Percentiles rank a stretch among this genome's conserved stretches.
Evolutionary conservation across 2,329 filamentous ascomycete genomes (phyloP).

Genomic region (Ophiocordyceps camponoti-floridani): DNA sequence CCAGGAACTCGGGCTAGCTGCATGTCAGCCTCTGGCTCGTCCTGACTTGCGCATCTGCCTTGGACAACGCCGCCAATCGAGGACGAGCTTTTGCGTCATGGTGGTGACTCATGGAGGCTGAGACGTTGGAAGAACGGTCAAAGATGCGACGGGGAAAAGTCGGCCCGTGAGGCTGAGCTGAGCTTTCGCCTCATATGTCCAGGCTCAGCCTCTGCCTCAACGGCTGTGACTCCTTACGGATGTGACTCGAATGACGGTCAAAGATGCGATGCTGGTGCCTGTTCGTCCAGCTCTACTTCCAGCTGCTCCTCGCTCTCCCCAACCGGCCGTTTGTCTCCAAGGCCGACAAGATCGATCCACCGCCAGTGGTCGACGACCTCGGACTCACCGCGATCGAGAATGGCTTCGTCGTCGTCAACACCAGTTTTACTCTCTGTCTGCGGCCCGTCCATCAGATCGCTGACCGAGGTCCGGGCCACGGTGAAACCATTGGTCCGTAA

Average conservation of each 20-base stretch:
- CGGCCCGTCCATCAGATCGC: conserved; percentile 30
- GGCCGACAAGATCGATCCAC: conserved; percentile 33
- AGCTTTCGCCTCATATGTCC: no score
- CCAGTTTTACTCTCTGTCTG: conserved; percentile 18
- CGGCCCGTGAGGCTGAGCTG: neutral
- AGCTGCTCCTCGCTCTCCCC: conserved; percentile 17
- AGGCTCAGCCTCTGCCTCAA: no score
- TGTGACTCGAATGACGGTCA: neutral
- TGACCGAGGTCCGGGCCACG: conserved; percentile 29
- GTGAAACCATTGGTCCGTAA: conserved; percentile 30
- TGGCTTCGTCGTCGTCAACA: conserved; percentile 28
- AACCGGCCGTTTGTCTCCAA: conserved; percentile 21
- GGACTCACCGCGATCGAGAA: conserved; percentile 25
- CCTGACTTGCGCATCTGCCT: neutral
- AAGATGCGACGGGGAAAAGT: neutral
- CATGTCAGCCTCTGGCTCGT: no score
- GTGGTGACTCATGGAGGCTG: no score
- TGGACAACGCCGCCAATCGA: neutral
- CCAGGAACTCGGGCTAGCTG: no score
- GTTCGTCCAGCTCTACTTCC: conserved; percentile 17
- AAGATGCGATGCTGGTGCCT: conserved; percentile 2
- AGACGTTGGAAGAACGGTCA: no score
- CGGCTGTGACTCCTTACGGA: neutral
- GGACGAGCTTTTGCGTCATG: no score
- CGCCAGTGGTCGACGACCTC: conserved; percentile 27